These are phyloP conservation scores for Diaporthe australafricana DNA, from an alignment of 2,329 filamentous ascomycete genomes.

Conservation along the genomic window DNA sequence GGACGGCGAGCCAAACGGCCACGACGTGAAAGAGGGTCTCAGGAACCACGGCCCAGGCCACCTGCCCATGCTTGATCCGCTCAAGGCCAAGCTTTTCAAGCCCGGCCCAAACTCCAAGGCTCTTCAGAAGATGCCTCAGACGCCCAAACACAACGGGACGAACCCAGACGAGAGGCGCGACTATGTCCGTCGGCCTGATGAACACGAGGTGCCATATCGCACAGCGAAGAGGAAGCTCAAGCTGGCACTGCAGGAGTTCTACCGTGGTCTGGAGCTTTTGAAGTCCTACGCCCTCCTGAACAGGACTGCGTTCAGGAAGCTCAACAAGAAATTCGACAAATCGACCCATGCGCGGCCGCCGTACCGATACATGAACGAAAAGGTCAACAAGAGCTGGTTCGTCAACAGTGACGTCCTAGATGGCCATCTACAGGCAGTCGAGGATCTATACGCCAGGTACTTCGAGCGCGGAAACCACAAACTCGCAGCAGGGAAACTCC, in stretches of 20 bases:
- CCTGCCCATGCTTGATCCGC: constrained; percentile 60
- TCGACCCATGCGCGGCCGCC: constrained; percentile 81
- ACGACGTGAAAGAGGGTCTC: constrained; percentile 40
- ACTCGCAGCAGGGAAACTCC: constrained; percentile 87
- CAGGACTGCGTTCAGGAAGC: constrained; percentile 92
- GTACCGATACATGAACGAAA: constrained; percentile 87
- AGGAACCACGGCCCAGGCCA: constrained; percentile 41
- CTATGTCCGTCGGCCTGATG: constrained; percentile 61
- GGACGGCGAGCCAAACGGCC: constrained; percentile 40
- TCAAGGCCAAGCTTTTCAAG: constrained; percentile 65
- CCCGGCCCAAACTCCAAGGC: constrained; percentile 72
- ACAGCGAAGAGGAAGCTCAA: constrained; percentile 94
- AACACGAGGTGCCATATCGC: constrained; percentile 81
- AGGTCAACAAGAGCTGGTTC: constrained; percentile 91
- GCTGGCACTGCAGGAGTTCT: constrained; percentile 90
- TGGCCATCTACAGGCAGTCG: constrained; percentile 80
- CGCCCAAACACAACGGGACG: constrained; percentile 54
- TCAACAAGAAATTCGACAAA: constrained; percentile 99
- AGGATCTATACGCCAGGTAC: constrained; percentile 94
- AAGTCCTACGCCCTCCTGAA: constrained; percentile 94
- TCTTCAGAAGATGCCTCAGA: constrained; percentile 64
- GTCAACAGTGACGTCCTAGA: constrained; percentile 90
- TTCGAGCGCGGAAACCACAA: constrained; percentile 96
- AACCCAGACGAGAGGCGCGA: constrained; percentile 54
- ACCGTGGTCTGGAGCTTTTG: constrained; percentile 88